phyloP scores from a whole-genome alignment of 2,329 filamentous ascomycete species.

The Bipolaris gigantea region DNA sequence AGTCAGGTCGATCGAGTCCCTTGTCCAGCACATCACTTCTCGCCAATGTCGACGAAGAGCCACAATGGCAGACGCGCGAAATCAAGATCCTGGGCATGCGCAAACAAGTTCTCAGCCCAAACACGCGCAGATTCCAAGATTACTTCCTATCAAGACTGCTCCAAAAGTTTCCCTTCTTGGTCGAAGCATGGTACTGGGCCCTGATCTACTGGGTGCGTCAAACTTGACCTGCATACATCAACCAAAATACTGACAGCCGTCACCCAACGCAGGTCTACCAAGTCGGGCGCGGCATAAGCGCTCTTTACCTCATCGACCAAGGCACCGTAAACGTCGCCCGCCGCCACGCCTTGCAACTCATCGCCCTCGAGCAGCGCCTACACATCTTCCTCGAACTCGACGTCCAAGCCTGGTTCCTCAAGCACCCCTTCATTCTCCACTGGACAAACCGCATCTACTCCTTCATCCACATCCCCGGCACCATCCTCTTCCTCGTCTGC shows the following conservation, averaged over 20 bases:
- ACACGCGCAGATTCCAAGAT: slow-evolving; percentile 62
- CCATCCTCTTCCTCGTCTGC: slow-evolving; percentile 68
- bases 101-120: slow-evolving; percentile 59
- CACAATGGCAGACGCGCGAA: slow-evolving; percentile 55
- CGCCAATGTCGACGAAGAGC: slow-evolving; percentile 43
- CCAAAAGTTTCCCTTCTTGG: slow-evolving; percentile 69
- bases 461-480: slow-evolving; percentile 77
- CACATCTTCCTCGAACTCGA: slow-evolving; percentile 66
- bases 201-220: slow-evolving; percentile 72
- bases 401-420: slow-evolving; percentile 62
- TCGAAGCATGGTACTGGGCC: slow-evolving; percentile 77
- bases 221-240: no score
- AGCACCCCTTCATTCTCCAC: slow-evolving; percentile 60
- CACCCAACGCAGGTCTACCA: slow-evolving; percentile 67
- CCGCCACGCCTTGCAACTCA: slow-evolving; percentile 67
- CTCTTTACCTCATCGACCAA: slow-evolving; percentile 64
- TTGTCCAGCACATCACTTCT: slow-evolving; percentile 50
- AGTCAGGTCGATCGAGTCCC: slow-evolving; percentile 47
- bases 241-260: background rate
- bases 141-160: slow-evolving; percentile 66
- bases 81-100: slow-evolving; percentile 52
- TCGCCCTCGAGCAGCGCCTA: slow-evolving; percentile 66
- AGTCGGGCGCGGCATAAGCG: slow-evolving; percentile 71
- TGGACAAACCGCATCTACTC: slow-evolving; percentile 75
- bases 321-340: slow-evolving; percentile 69